phyloP scores from a whole-genome alignment of 306 rosid species.

The Gastrolobium bilobum region DNA sequence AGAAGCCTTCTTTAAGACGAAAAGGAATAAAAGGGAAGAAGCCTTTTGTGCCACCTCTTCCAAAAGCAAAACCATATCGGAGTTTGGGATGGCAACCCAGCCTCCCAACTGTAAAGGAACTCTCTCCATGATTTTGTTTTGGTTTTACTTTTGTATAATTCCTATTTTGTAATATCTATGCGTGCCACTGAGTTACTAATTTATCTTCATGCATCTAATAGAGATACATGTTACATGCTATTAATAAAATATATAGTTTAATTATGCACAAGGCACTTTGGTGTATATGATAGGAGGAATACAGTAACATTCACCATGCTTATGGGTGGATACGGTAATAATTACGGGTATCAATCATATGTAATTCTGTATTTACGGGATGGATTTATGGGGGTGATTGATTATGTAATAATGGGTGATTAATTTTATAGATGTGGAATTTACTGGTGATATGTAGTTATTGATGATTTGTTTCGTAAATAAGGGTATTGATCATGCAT shows the following conservation, averaged over 20 bases:
- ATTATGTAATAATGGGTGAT: too few relatives aligned
- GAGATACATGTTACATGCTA: slow-evolving; percentile 5
- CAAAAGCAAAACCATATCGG: slow-evolving; percentile 53
- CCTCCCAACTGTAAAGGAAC: slow-evolving; percentile 77
- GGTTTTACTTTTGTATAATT: slow-evolving; percentile 22
- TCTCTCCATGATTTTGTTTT: slow-evolving; percentile 69
- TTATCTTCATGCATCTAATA: slow-evolving; percentile 14
- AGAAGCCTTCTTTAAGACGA: slow-evolving; percentile 42
- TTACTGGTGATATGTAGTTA: too few relatives aligned
- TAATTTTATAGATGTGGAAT: too few relatives aligned
- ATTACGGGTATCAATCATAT: too few relatives aligned
- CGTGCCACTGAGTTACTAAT: slow-evolving; percentile 22
- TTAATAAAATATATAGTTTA: slow-evolving; percentile 39
- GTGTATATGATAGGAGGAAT: background rate
- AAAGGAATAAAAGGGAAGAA: slow-evolving; percentile 62
- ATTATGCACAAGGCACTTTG: slow-evolving; percentile 6
- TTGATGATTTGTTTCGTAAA: too few relatives aligned
- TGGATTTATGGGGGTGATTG: too few relatives aligned
- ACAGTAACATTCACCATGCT: too few relatives aligned
- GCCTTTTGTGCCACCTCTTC: slow-evolving; percentile 75
- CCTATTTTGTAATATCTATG: slow-evolving; percentile 20
- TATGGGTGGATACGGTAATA: too few relatives aligned
- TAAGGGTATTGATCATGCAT: too few relatives aligned
- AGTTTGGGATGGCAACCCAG: slow-evolving; percentile 78
- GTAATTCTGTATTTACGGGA: too few relatives aligned